Conservation (phyloP, 1,284 basidiomycete genomes). For the Puccinia hordei region DNA sequence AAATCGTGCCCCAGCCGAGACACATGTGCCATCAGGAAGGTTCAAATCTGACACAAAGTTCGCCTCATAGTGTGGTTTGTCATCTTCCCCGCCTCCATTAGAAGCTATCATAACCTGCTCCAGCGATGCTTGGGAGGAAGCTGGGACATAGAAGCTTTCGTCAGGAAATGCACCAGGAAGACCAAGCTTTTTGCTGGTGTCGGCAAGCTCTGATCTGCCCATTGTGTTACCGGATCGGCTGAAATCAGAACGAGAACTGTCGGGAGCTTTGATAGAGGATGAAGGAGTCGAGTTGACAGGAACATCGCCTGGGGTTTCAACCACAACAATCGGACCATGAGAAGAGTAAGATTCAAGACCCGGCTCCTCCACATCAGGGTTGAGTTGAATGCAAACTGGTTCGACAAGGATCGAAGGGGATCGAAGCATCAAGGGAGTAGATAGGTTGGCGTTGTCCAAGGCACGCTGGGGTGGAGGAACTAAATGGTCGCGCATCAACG, state of each 20-base stretch:
- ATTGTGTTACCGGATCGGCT: too few relatives aligned
- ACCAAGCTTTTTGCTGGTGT: neutral
- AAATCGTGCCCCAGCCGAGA: conserved; percentile 79
- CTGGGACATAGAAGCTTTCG: neutral
- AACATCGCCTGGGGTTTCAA: neutral
- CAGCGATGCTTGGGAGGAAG: neutral
- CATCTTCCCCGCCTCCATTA: neutral
- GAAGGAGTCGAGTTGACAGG: neutral
- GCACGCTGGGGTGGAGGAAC: too few relatives aligned
- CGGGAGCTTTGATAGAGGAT: neutral
- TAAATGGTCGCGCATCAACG: neutral
- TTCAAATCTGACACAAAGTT: conserved; percentile 70
- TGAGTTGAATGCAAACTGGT: neutral
- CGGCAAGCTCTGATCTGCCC: neutral
- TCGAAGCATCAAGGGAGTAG: neutral
- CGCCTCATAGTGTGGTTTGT: conserved; percentile 59
- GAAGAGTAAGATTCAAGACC: neutral
- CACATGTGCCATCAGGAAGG: conserved; percentile 72
- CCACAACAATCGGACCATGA: neutral
- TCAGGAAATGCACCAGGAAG: conserved; percentile 34
- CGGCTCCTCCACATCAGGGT: neutral
- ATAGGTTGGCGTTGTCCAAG: neutral
- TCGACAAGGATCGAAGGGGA: neutral
- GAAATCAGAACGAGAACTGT: neutral
- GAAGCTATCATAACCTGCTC: neutral